Percentiles rank a stretch among this genome's conserved stretches.
Evolutionary conservation across 2,329 filamentous ascomycete genomes (phyloP).

Genomic region (Hypoxylon sp.): DNA sequence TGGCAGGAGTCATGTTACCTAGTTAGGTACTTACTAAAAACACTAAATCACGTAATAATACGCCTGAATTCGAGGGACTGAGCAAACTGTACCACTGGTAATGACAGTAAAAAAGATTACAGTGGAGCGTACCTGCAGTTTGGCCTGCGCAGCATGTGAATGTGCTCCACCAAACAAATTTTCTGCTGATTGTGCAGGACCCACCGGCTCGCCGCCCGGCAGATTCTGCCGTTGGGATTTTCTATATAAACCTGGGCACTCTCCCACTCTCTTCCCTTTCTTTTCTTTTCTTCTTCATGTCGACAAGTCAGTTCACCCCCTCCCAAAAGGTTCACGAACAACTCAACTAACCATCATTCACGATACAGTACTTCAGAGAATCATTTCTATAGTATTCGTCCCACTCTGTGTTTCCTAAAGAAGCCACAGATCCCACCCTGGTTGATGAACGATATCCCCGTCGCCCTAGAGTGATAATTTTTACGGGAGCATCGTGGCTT

Average conservation of each 20-base stretch:
- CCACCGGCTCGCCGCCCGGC: neutral
- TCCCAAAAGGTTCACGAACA: conserved; percentile 50
- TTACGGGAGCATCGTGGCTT: conserved; percentile 55
- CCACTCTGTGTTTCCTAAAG: conserved; percentile 90
- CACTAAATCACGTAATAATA: too few relatives aligned
- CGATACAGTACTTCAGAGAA: conserved; percentile 68
- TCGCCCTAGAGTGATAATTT: conserved; percentile 86
- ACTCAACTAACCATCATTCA: conserved; percentile 30
- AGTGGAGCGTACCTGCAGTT: neutral
- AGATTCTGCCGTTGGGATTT: conserved; percentile 18
- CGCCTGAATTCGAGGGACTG: too few relatives aligned
- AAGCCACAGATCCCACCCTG: conserved; percentile 95
- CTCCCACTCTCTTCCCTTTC: conserved; percentile 52
- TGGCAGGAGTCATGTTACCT: too few relatives aligned
- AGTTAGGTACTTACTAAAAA: too few relatives aligned
- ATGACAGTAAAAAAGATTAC: neutral
- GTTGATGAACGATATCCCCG: conserved; percentile 94
- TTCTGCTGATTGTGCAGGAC: neutral
- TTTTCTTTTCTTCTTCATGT: conserved; percentile 66
- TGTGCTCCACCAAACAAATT: neutral
- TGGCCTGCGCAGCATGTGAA: neutral
- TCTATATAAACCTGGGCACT: conserved; percentile 55
- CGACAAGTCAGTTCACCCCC: conserved; percentile 67
- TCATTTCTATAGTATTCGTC: conserved; percentile 99
- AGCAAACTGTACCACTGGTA: neutral